phyloP scores from a whole-genome alignment of 352 stramenopile species.

The Globisporangium iwayamae region DNA sequence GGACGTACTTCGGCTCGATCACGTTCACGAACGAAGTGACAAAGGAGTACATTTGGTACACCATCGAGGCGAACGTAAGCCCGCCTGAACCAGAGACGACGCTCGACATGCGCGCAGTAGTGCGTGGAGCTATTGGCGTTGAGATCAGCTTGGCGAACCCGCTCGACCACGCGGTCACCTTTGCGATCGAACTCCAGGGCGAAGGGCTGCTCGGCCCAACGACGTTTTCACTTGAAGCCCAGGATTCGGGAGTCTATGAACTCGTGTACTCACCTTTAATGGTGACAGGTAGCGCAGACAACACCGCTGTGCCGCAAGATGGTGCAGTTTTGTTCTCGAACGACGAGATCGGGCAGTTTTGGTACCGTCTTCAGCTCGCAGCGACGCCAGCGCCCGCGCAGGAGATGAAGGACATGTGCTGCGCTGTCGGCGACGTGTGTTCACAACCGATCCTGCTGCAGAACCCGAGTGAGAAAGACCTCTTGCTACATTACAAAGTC shows the following conservation, averaged over 20 bases:
- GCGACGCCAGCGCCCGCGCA: constrained; percentile 51
- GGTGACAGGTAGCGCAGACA: constrained; percentile 24
- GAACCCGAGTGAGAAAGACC: constrained; percentile 83
- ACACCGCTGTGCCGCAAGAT: constrained; percentile 22
- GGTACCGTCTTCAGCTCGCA: constrained; percentile 86
- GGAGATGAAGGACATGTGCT: constrained; percentile 72
- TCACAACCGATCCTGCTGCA: constrained; percentile 79
- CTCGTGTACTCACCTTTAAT: constrained; percentile 90
- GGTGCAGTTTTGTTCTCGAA: constrained; percentile 90
- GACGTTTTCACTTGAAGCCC: constrained; percentile 66
- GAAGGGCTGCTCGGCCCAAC: constrained; percentile 80
- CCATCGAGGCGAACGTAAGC: constrained; percentile 84
- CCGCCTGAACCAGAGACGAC: constrained; percentile 72
- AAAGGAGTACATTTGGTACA: constrained; percentile 92
- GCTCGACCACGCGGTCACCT: constrained; percentile 75
- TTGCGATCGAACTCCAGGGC: constrained; percentile 83
- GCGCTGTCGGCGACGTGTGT: constrained; percentile 78
- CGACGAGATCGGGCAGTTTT: constrained; percentile 91
- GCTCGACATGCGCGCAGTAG: constrained; percentile 78
- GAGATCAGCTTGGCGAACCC: constrained; percentile 91
- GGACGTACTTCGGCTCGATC: constrained; percentile 90
- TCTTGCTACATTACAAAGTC: constrained; percentile 69
- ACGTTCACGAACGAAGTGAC: constrained; percentile 87
- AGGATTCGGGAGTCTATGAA: constrained; percentile 82
- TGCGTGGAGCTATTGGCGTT: constrained; percentile 83